phyloP scores from a whole-genome alignment of 2,329 filamentous ascomycete species.

The Colletotrichum cuscutae region DNA sequence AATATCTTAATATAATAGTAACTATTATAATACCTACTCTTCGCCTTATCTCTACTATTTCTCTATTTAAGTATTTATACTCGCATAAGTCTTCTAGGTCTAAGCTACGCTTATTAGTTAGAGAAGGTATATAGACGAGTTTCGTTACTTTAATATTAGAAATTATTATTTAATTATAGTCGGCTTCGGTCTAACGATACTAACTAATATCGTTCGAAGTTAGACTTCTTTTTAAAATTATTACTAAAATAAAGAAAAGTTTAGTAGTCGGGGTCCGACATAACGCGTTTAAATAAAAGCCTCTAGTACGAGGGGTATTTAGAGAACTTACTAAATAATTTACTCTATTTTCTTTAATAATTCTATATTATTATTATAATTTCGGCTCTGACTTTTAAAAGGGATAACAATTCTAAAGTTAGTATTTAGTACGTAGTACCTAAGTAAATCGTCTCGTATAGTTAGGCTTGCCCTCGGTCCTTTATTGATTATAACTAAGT shows the following conservation, averaged over 20 bases:
- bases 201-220: neutral
- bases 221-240: neutral
- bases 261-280: too few relatives aligned
- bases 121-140: too few relatives aligned
- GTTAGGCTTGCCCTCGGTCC: neutral
- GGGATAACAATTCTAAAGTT: neutral
- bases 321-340: neutral
- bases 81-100: neutral
- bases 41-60: neutral
- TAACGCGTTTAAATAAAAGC: too few relatives aligned
- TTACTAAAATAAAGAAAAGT: too few relatives aligned
- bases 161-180: neutral
- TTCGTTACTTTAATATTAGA: neutral
- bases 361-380: neutral
- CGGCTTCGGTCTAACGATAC: neutral
- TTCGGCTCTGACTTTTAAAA: neutral
- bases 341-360: neutral
- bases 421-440: neutral
- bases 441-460: too few relatives aligned
- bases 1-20: neutral
- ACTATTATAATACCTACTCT: rapidly evolving
- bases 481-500: neutral
- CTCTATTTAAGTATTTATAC: too few relatives aligned
- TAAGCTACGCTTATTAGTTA: too few relatives aligned
- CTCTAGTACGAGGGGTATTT: too few relatives aligned